Conservation (phyloP, 108 stramenopile genomes). For the Aurantiochytrium sp. region DNA sequence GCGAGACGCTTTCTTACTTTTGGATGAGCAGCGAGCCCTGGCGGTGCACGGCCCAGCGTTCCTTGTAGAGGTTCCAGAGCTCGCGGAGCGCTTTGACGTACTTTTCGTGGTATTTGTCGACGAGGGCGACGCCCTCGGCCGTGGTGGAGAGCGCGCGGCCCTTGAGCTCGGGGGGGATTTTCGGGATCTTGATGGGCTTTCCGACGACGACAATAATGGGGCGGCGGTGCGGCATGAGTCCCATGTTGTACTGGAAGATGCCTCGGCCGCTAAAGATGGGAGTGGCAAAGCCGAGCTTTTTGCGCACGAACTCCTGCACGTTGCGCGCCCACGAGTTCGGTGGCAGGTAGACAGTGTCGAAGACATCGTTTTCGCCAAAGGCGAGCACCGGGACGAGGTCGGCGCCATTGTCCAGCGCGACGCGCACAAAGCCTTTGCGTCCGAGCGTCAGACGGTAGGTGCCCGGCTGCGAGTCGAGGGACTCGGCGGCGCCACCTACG, state of each 20-base stretch:
- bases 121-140: conserved; percentile 2
- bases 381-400: conserved; percentile 75
- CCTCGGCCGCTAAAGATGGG: conserved; percentile 31
- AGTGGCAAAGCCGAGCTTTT: background rate
- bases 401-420: conserved; percentile 66
- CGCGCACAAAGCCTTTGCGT: conserved; percentile 77
- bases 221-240: conserved; percentile 29
- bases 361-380: conserved; percentile 58
- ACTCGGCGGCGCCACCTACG: conserved; percentile 35
- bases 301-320: conserved; percentile 14
- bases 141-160: conserved; percentile 23
- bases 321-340: background rate
- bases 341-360: conserved; percentile 11
- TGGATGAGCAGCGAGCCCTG: background rate
- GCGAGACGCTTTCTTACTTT: background rate
- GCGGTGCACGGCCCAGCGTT: conserved; percentile 26
- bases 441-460: conserved; percentile 40
- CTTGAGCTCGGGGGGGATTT: background rate
- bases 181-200: conserved; percentile 7
- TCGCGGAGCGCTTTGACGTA: background rate
- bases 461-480: conserved; percentile 38
- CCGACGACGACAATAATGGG: conserved; percentile 16
- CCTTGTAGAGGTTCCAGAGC: background rate
- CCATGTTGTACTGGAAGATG: conserved; percentile 30
- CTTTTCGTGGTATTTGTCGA: conserved; percentile 18